Conservation (phyloP, 2,329 filamentous ascomycete genomes). For the Clonostachys byssicola region DNA sequence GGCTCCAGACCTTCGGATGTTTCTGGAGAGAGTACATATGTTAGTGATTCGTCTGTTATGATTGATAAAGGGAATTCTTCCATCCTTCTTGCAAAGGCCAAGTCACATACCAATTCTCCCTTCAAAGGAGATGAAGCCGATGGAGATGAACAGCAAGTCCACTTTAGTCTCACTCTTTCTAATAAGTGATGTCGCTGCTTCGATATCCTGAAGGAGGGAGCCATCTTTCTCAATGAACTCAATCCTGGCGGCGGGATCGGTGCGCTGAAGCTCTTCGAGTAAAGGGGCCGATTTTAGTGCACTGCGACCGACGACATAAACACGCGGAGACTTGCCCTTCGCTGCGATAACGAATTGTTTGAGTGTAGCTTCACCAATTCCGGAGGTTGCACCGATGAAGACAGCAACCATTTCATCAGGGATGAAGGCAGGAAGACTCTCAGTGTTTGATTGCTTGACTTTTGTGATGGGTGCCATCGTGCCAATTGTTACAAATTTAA, state of each 20-base stretch:
- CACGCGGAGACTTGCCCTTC: conserved; percentile 24
- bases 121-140: conserved; percentile 19
- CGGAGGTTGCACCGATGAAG: conserved; percentile 47
- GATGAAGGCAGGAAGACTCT: neutral
- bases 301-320: conserved; percentile 45
- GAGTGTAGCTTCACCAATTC: conserved; percentile 44
- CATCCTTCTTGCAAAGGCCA: too few relatives aligned
- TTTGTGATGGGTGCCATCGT: conserved; percentile 6
- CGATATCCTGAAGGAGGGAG: conserved; percentile 43
- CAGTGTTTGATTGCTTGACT: conserved; percentile 6
- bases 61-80: too few relatives aligned
- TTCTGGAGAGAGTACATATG: conserved; percentile 24
- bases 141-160: conserved; percentile 39
- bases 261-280: conserved; percentile 29
- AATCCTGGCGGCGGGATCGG: conserved; percentile 36
- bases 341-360: conserved; percentile 34
- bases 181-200: conserved; percentile 37
- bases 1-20: conserved; percentile 52
- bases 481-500: neutral
- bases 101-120: conserved; percentile 2
- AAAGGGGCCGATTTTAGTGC: conserved; percentile 23
- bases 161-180: conserved; percentile 30
- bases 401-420: conserved; percentile 26
- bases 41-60: too few relatives aligned
- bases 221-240: conserved; percentile 44